These are phyloP conservation scores for Termitomyces titanicus DNA, from an alignment of 768 basidiomycete genomes.

Conservation along the genomic window DNA sequence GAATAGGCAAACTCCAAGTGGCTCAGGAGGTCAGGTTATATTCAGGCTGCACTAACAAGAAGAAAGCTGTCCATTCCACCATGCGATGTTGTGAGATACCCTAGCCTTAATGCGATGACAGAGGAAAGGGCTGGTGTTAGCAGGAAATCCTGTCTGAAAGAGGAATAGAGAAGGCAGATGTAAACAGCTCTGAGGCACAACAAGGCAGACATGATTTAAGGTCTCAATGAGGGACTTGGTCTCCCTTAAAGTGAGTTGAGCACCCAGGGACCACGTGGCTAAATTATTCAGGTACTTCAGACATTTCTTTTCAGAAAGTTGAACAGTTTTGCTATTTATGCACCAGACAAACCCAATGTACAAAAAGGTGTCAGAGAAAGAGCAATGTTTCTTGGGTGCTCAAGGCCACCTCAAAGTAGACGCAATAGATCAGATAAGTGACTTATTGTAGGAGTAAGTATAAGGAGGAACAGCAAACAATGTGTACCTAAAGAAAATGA, in stretches of 20 bases:
- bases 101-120: background rate
- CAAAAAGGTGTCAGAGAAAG: slow-evolving; percentile 2
- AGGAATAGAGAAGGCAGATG: background rate
- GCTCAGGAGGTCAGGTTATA: no score
- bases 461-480: no score
- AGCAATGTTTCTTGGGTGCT: slow-evolving; percentile 13
- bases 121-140: background rate
- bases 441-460: slow-evolving; percentile 9
- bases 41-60: no score
- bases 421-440: slow-evolving; percentile 13
- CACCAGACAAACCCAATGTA: background rate
- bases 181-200: background rate
- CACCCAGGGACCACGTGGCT: background rate
- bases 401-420: slow-evolving; percentile 21
- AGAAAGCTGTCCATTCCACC: background rate
- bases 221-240: background rate
- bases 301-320: background rate
- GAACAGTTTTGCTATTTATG: background rate
- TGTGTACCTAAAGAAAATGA: slow-evolving; percentile 20
- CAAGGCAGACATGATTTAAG: background rate
- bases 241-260: background rate
- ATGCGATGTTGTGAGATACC: background rate
- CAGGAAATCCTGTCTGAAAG: background rate
- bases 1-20: no score
- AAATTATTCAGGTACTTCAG: no score